A percentile compares a stretch with the other conserved stretches of the same genome.
Evolutionary conservation across 257 asterid species (phyloP).

Genomic region (Fraxinus cuspidata): DNA sequence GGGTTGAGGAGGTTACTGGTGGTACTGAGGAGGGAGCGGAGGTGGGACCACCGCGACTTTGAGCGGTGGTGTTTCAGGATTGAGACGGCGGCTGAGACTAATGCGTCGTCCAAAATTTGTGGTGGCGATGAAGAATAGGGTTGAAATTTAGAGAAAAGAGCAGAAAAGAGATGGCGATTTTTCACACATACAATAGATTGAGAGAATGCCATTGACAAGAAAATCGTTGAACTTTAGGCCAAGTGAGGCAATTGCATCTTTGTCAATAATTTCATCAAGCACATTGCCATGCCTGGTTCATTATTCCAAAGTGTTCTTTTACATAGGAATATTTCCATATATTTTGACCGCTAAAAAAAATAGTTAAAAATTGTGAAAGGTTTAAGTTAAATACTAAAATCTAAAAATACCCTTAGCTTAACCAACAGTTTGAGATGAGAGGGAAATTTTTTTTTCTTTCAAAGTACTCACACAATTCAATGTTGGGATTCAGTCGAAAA

Average conservation of each 20-base stretch:
- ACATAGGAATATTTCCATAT: too few species aligned
- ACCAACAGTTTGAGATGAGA: too few species aligned
- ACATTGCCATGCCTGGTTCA: conserved; percentile 5
- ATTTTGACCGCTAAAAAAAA: too few species aligned
- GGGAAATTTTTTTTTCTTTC: too few species aligned
- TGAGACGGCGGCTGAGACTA: conserved; percentile 70
- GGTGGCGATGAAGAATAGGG: conserved; percentile 38
- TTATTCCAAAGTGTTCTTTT: too few species aligned
- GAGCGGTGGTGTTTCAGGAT: conserved; percentile 89
- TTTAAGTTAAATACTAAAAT: too few species aligned
- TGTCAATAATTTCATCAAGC: conserved; percentile 34
- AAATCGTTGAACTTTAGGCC: background rate
- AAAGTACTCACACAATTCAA: too few species aligned
- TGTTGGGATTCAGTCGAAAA: too few species aligned
- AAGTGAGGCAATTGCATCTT: background rate
- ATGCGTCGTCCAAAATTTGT: conserved; percentile 31
- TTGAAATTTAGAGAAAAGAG: conserved; percentile 17
- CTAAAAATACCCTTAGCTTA: too few species aligned
- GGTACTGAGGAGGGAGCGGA: conserved; percentile 62
- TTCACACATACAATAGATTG: conserved; percentile 11
- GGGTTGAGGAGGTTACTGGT: conserved; percentile 49
- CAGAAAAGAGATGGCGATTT: conserved; percentile 16
- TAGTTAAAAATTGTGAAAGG: too few species aligned
- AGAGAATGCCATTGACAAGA: conserved; percentile 29
- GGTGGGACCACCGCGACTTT: conserved; percentile 84